Evolutionary conservation across 441 rosid genomes (phyloP).

Genomic region (Eutrema salsugineum): DNA sequence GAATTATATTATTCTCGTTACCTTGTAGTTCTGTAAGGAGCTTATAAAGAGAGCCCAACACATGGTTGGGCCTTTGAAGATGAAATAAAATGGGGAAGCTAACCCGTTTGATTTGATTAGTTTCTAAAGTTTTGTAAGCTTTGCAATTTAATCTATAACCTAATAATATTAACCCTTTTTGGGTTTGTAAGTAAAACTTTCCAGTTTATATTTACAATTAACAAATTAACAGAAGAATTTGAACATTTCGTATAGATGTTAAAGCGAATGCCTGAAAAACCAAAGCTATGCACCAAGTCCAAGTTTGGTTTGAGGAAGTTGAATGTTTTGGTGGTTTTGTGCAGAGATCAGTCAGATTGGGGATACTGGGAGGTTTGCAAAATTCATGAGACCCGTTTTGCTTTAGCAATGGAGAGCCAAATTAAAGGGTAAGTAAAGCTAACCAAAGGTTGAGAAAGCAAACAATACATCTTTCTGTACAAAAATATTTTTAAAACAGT

Average conservation of each 20-base stretch:
- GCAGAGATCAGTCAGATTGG: constrained; percentile 24
- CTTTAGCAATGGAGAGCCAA: constrained; percentile 29
- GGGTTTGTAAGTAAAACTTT: too few species aligned
- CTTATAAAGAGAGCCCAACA: neutral
- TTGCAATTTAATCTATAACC: too few species aligned
- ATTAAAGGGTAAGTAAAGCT: constrained; percentile 14
- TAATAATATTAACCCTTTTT: too few species aligned
- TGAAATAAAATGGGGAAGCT: neutral
- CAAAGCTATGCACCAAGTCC: constrained; percentile 24
- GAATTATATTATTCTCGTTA: neutral
- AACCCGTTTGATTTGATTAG: neutral
- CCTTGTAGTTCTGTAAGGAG: neutral
- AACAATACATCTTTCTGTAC: constrained; percentile 27
- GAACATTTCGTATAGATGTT: too few species aligned
- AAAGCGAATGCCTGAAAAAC: constrained; percentile 18
- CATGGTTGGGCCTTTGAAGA: neutral
- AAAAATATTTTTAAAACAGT: neutral
- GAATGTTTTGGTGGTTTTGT: constrained; percentile 13
- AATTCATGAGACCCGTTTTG: constrained; percentile 29
- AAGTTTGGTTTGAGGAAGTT: constrained; percentile 14
- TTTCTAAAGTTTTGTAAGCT: neutral
- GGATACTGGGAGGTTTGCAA: constrained; percentile 26
- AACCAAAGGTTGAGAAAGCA: constrained; percentile 11
- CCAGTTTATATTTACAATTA: too few species aligned
- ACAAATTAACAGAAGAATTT: too few species aligned